Base-by-base conservation (phyloP, 208 protist genomes). In the Angomonas deanei region DNA sequence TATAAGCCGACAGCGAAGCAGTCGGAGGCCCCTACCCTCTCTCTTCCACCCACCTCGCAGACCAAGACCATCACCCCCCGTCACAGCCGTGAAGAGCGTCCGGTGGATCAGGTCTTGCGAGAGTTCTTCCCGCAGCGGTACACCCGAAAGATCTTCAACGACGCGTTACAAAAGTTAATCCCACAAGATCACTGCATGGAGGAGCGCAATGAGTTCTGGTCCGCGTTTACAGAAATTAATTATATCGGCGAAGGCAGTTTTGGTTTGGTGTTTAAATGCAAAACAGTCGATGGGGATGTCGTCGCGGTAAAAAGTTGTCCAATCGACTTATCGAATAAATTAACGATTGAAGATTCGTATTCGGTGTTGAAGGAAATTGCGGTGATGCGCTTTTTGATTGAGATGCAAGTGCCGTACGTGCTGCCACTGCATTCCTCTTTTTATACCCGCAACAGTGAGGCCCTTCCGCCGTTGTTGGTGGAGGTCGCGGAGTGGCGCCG, bases 211-310 rank as follows among this genome's bases (percentile, higher is more conserved):
- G 80, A 86, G 56, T 94, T 94, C 74, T 94, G 88, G 85, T 36
- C 60, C 53, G 84, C 88, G 47, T 94, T 94, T 61, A 10, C 49
- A 11, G 69, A 60, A 2, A 76, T 69, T 0, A 80, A 91, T 64
- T 92, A 84, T 30, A 76, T 92, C 23, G 85, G 88, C 8, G 84
- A 94, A 55, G 88, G 88, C n/a, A 92, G 85, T 72, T 94, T 94
- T 56, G 88, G 88, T 0, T 64, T 94, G 24, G 88, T 94, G 21
- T 94, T 83, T 83, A 76, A 79, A 2, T 88, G 80, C 63, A 61
- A 56, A 27, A 91, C 88, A 0, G 68, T 88, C 19, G 82, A 86
- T 30, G 85, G 83, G n/a, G 79, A 94, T 70, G 34, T 86, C 11
- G 83, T 94, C 11, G 84, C 88, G 0, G 85, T 94, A 24, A 94